Evolutionary conservation across 2,329 filamentous ascomycete species (phyloP).

Genomic region (Aureobasidium sp.): DNA sequence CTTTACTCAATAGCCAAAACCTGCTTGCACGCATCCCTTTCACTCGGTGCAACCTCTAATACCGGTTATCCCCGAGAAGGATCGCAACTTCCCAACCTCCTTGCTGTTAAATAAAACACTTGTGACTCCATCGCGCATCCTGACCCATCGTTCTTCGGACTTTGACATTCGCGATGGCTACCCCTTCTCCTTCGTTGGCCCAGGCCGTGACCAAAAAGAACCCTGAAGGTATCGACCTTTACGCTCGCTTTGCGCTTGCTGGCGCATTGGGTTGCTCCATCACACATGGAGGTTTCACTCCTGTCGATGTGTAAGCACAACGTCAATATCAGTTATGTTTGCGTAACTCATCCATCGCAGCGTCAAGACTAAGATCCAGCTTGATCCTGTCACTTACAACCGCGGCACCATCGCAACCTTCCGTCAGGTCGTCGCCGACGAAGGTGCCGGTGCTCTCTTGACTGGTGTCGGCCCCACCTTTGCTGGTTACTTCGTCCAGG

Average conservation of each 20-base stretch:
- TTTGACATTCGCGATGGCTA: conserved; percentile 24
- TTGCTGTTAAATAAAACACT: background rate
- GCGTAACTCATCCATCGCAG: conserved; percentile 36
- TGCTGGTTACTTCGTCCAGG: conserved; percentile 89
- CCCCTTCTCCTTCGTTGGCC: conserved; percentile 39
- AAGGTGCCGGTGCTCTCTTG: conserved; percentile 77
- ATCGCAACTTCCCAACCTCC: background rate
- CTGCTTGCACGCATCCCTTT: background rate
- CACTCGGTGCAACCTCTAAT: background rate
- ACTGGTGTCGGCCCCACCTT: conserved; percentile 79
- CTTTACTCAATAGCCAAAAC: background rate
- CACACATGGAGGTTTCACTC: conserved; percentile 93
- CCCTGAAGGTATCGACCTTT: conserved; percentile 61
- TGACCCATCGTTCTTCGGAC: conserved; percentile 15
- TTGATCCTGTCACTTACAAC: conserved; percentile 85
- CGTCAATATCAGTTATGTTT: background rate
- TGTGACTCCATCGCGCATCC: background rate
- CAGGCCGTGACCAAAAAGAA: conserved; percentile 40
- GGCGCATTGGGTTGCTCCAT: conserved; percentile 96
- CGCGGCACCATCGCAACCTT: conserved; percentile 77
- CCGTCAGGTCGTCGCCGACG: conserved; percentile 72
- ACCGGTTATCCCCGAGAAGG: background rate
- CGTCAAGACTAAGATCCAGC: conserved; percentile 93
- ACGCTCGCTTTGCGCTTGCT: conserved; percentile 93
- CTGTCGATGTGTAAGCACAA: conserved; percentile 89